Conservation (phyloP, 139 green algal species). For the Micractinium conductrix region DNA sequence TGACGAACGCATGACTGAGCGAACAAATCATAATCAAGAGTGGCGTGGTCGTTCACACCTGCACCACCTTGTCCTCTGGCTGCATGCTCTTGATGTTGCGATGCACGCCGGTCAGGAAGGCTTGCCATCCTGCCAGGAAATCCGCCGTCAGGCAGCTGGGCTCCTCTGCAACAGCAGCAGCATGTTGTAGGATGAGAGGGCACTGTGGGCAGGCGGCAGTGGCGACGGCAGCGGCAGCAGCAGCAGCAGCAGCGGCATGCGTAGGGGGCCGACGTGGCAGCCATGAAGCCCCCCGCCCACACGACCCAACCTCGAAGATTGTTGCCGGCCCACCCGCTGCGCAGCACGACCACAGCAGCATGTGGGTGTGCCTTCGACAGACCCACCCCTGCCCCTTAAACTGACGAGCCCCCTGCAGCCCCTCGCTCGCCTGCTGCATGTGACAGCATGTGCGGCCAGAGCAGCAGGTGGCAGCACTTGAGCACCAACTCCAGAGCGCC, state of each 20-base stretch:
- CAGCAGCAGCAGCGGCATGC: too few relatives aligned
- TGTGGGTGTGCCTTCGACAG: too few relatives aligned
- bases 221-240: neutral
- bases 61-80: slow-evolving; percentile 21
- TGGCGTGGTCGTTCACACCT: too few relatives aligned
- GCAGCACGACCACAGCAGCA: neutral
- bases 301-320: too few relatives aligned
- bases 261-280: neutral
- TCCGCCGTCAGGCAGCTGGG: neutral
- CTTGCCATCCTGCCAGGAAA: slow-evolving; percentile 11
- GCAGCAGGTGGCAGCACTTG: slow-evolving; percentile 32
- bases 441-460: slow-evolving; percentile 32
- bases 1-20: too few relatives aligned
- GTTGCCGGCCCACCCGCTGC: too few relatives aligned
- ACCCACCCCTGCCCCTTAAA: too few relatives aligned
- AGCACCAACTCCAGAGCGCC: slow-evolving; percentile 24
- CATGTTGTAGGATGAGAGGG: neutral
- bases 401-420: neutral
- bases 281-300: too few relatives aligned
- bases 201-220: neutral
- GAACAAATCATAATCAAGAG: too few relatives aligned
- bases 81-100: slow-evolving; percentile 22
- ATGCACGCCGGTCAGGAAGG: slow-evolving; percentile 9
- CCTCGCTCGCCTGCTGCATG: neutral
- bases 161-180: neutral